Conservation (phyloP, 192 early-diverging fungal genomes). For the Piromyces sp. region DNA sequence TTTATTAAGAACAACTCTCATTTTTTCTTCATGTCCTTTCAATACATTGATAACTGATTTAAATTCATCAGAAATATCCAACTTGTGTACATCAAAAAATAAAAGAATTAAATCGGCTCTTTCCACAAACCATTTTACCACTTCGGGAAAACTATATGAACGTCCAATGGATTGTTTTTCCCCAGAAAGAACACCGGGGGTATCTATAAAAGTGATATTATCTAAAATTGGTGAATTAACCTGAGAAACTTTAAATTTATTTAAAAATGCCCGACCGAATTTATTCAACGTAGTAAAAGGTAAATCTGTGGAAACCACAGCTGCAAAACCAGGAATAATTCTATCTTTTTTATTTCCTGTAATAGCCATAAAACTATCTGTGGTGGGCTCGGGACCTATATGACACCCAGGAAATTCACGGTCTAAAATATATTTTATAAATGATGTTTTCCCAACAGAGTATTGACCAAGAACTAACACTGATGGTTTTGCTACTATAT, state of each 20-base stretch:
- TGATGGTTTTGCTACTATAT: constrained; percentile 75
- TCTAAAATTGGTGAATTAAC: constrained; percentile 53
- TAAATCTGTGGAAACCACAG: constrained; percentile 60
- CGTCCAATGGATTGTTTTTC: constrained; percentile 68
- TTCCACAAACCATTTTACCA: constrained; percentile 75
- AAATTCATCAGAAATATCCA: constrained; percentile 83
- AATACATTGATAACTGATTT: constrained; percentile 57
- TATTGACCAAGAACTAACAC: constrained; percentile 76
- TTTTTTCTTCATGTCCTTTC: constrained; percentile 72
- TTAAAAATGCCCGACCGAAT: constrained; percentile 60
- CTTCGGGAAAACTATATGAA: constrained; percentile 61
- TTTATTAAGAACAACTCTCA: constrained; percentile 74
- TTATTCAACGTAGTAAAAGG: constrained; percentile 65
- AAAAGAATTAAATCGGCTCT: constrained; percentile 67
- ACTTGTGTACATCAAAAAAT: constrained; percentile 74
- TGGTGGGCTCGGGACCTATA: neutral
- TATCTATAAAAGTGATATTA: constrained; percentile 74
- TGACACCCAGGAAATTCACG: neutral
- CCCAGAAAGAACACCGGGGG: constrained; percentile 76
- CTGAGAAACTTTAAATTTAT: constrained; percentile 40
- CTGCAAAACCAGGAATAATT: constrained; percentile 74
- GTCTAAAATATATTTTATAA: neutral
- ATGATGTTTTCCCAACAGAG: constrained; percentile 15
- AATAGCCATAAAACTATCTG: neutral
- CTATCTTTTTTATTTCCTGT: neutral